These are phyloP conservation scores for Eucalyptus shirleyi DNA, from an alignment of 345 rosid genomes.

Conservation along the genomic window DNA sequence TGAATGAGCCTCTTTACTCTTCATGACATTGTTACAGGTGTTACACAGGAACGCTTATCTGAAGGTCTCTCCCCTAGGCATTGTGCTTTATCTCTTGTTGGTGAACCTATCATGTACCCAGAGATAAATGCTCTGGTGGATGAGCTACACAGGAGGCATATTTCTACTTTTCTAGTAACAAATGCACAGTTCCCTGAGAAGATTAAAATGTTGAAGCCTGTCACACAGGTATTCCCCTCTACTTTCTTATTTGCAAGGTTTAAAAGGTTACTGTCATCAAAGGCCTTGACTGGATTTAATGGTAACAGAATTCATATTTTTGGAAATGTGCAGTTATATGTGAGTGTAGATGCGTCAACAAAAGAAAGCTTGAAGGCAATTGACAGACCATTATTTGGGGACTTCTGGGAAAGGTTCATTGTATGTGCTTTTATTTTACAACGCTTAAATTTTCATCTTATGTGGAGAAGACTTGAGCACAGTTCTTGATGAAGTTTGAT, in stretches of 20 bases:
- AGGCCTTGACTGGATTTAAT: not conserved
- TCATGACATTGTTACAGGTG: slow-evolving; percentile 38
- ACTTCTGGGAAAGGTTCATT: slow-evolving; percentile 93
- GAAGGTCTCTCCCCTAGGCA: slow-evolving; percentile 93
- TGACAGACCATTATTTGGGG: slow-evolving; percentile 92
- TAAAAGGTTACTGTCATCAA: not conserved
- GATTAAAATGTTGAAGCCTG: slow-evolving; percentile 63
- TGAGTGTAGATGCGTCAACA: slow-evolving; percentile 97
- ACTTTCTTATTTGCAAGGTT: not conserved
- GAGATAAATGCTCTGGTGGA: slow-evolving; percentile 83
- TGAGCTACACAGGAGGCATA: slow-evolving; percentile 75
- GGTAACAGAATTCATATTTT: not conserved
- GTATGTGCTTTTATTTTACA: slow-evolving; percentile 25
- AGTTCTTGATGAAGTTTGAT: not conserved
- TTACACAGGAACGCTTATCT: slow-evolving; percentile 56
- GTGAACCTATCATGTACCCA: slow-evolving; percentile 98
- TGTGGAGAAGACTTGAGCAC: not conserved
- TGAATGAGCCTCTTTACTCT: not conserved
- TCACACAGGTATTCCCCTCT: slow-evolving; percentile 59
- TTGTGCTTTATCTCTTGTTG: slow-evolving; percentile 96
- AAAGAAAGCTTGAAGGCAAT: slow-evolving; percentile 94
- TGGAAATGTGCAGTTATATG: slow-evolving; percentile 66
- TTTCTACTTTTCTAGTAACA: slow-evolving; percentile 90
- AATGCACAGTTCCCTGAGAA: slow-evolving; percentile 98
- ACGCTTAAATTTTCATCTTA: not conserved